Conservation (phyloP, 2,329 filamentous ascomycete species). For the Aspergillus thermomutatus region DNA sequence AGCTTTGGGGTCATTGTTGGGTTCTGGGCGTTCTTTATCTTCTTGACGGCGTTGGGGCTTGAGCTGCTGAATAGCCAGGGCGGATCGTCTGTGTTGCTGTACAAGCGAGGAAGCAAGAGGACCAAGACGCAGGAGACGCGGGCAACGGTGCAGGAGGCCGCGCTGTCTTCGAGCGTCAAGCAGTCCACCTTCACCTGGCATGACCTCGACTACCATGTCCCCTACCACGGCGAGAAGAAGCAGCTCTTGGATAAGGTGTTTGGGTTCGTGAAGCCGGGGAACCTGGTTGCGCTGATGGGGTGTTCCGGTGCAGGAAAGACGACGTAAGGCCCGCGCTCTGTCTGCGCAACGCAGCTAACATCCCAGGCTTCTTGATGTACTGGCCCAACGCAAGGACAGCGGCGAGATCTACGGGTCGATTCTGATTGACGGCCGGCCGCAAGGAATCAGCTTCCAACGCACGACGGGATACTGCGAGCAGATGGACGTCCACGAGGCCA, state of each 20-base stretch:
- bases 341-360: background rate
- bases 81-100: slow-evolving; percentile 31
- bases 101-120: slow-evolving; percentile 31
- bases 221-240: slow-evolving; percentile 42
- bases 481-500: slow-evolving; percentile 62
- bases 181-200: slow-evolving; percentile 78
- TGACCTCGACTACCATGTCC: slow-evolving; percentile 68
- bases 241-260: slow-evolving; percentile 58
- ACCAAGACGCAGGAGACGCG: background rate
- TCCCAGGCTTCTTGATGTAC: slow-evolving; percentile 39
- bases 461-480: slow-evolving; percentile 57
- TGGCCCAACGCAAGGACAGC: slow-evolving; percentile 43
- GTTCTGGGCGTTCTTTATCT: slow-evolving; percentile 71
- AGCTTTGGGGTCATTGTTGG: slow-evolving; percentile 76
- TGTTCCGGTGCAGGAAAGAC: slow-evolving; percentile 68
- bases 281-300: slow-evolving; percentile 75
- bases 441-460: slow-evolving; percentile 47
- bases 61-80: slow-evolving; percentile 51
- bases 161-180: slow-evolving; percentile 53
- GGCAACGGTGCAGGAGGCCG: background rate
- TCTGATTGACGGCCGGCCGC: slow-evolving; percentile 41
- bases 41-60: slow-evolving; percentile 69
- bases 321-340: slow-evolving; percentile 23
- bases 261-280: slow-evolving; percentile 71
- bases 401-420: slow-evolving; percentile 42